Evolutionary conservation across 73 alveolate species (phyloP).

Genomic region (Paramecium octaurelia): DNA sequence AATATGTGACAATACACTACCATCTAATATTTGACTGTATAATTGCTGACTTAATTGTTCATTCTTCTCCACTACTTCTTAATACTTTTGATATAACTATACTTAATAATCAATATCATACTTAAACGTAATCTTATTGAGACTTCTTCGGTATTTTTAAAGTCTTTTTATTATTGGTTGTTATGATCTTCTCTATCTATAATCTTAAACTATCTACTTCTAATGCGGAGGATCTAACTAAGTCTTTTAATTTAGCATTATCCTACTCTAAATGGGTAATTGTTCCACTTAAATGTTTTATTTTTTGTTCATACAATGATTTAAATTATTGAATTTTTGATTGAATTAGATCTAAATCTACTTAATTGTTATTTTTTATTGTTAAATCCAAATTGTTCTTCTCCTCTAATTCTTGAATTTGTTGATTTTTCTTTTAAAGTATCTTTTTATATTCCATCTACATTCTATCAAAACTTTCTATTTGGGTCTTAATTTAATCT

Average conservation of each 20-base stretch:
- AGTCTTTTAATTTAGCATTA: background rate
- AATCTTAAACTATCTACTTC: constrained; percentile 37
- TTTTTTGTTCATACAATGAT: constrained; percentile 10
- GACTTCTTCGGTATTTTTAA: background rate
- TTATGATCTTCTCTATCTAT: background rate
- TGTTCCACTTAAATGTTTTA: background rate
- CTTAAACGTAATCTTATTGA: background rate
- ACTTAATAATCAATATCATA: background rate
- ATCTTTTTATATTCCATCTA: constrained; percentile 12
- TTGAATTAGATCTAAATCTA: constrained; percentile 6
- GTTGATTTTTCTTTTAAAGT: background rate
- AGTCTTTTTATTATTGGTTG: background rate
- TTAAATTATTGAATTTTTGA: constrained; percentile 6
- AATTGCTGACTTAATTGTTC: constrained; percentile 4
- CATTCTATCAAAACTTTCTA: constrained; percentile 6
- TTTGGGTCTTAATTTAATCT: background rate
- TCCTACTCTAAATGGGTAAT: background rate
- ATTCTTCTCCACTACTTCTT: constrained; percentile 32
- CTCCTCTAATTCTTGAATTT: background rate
- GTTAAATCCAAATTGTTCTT: background rate
- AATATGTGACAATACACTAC: constrained; percentile 36
- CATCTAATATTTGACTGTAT: constrained; percentile 30
- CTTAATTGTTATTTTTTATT: background rate
- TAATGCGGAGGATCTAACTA: background rate
- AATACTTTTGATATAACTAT: background rate